Base-by-base conservation (phyloP, 768 basidiomycete genomes). In the Tulasnella sp. region DNA sequence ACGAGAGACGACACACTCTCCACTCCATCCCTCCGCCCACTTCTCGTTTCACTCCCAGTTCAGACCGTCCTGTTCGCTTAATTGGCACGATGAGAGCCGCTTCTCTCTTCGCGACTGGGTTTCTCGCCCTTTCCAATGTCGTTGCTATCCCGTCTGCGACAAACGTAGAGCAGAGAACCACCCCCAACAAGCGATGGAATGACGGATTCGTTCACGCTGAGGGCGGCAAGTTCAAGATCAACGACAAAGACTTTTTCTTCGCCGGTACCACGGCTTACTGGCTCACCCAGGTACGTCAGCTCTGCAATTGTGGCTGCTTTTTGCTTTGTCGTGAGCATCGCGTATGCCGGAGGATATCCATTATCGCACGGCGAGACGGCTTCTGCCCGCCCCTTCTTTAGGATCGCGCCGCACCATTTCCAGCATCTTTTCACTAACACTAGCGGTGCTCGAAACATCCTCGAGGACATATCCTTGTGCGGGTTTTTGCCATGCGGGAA, bases 251-350 rank as follows among this genome's bases (percentile, higher is more conserved):
- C 16, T 80, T 80, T 44, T 44, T 22, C 31, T 81, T 81, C 40
- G 72, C 72, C 0, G 81, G 77, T 37, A 79, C 81, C 24, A 79
- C 72, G 41, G 81, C 81, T 16, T 81, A 81, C 72, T 81, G 81
- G 81, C 50, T 81, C 16, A 34, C 42, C 28, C 77, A 79, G 77
- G 64, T 79, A 72, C 40, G 81, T 72, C 48, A 46, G 44, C 12
- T 41, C 72, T 31, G 73, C 44, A 37, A 41, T 12, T 75, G 9
- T 46, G 11, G 46, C 46, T 9, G 46, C 14, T 46, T 46, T 46
- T 9, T 9, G 46, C 46, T 46, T 46, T 9, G 46, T 46, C 18
- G 11, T 46, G 46, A 6, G 37, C 37, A 37, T 37, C 37, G 37
- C 37, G 14, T 46, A 9, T 20, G 46, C 14, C 46, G n/a, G n/a